These are phyloP conservation scores for Penicillium samsonianum DNA, from an alignment of 495 filamentous ascomycete genomes.

Conservation along the genomic window DNA sequence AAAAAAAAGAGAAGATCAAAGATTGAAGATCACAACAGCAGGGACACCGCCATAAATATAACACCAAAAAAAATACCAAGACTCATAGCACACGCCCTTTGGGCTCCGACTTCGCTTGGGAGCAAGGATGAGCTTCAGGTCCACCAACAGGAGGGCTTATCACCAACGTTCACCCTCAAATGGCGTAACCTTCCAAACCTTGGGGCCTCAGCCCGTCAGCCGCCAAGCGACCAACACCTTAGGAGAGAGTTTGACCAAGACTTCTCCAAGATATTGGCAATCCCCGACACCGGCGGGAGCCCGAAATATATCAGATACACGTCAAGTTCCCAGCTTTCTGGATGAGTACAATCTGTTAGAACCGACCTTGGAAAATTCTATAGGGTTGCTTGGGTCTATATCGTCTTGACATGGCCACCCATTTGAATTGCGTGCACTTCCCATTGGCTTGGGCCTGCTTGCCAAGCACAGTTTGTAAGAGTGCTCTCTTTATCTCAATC, in stretches of 20 bases:
- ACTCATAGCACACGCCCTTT: slow-evolving; percentile 15
- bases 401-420: not conserved
- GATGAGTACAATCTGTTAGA: too few relatives aligned
- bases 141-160: slow-evolving; percentile 16
- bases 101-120: slow-evolving; percentile 29
- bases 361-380: too few relatives aligned
- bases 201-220: not conserved
- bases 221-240: not conserved
- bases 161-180: not conserved
- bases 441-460: not conserved
- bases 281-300: too few relatives aligned
- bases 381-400: not conserved
- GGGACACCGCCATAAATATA: slow-evolving; percentile 11
- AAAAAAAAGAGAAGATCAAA: not conserved
- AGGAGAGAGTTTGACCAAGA: not conserved
- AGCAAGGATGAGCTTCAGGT: not conserved
- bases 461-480: not conserved
- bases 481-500: not conserved
- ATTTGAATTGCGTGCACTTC: not conserved
- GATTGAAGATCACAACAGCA: slow-evolving; percentile 9
- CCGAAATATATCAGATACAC: too few relatives aligned
- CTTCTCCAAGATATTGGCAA: not conserved
- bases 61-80: slow-evolving; percentile 6
- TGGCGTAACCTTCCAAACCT: not conserved
- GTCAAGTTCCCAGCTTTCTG: too few relatives aligned